These are phyloP conservation scores for Drosera spatulata DNA, from an alignment of 179 eudicot species.

Conservation along the genomic window DNA sequence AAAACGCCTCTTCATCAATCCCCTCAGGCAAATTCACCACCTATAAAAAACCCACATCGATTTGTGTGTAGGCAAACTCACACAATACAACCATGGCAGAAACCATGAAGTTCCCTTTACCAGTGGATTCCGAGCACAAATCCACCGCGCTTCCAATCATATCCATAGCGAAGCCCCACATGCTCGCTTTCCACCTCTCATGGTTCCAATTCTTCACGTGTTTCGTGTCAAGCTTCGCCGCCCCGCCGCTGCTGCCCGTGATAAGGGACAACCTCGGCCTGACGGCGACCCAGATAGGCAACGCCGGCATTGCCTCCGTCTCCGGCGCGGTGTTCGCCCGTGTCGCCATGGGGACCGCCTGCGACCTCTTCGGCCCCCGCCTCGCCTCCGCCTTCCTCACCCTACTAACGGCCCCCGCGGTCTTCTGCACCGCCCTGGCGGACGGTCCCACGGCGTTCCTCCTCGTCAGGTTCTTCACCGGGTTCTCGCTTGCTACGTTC, in stretches of 20 bases:
- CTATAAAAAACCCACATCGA: too few relatives aligned
- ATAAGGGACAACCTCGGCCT: constrained; percentile 63
- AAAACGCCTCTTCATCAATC: too few relatives aligned
- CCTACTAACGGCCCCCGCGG: too few relatives aligned
- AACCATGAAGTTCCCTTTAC: constrained; percentile 25
- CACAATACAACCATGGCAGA: background rate
- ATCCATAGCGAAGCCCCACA: constrained; percentile 58
- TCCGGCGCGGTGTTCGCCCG: constrained; percentile 79
- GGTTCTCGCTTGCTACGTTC: constrained; percentile 82
- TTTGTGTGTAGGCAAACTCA: too few relatives aligned
- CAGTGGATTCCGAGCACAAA: constrained; percentile 71
- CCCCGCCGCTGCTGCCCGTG: constrained; percentile 69
- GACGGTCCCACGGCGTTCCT: constrained; percentile 3
- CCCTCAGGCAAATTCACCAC: too few relatives aligned
- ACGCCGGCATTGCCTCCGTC: constrained; percentile 84
- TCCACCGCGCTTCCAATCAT: constrained; percentile 41
- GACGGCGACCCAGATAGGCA: constrained; percentile 70
- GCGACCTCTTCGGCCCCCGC: too few relatives aligned
- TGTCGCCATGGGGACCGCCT: constrained; percentile 1
- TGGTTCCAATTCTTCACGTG: constrained; percentile 77
- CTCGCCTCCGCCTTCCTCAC: too few relatives aligned
- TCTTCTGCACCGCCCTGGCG: too few relatives aligned
- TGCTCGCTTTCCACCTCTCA: constrained; percentile 73
- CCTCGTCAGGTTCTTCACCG: constrained; percentile 60
- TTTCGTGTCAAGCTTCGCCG: constrained; percentile 67